These are phyloP conservation scores for Leishmania amazonensis DNA, from an alignment of 208 protist species.

Conservation along the genomic window DNA sequence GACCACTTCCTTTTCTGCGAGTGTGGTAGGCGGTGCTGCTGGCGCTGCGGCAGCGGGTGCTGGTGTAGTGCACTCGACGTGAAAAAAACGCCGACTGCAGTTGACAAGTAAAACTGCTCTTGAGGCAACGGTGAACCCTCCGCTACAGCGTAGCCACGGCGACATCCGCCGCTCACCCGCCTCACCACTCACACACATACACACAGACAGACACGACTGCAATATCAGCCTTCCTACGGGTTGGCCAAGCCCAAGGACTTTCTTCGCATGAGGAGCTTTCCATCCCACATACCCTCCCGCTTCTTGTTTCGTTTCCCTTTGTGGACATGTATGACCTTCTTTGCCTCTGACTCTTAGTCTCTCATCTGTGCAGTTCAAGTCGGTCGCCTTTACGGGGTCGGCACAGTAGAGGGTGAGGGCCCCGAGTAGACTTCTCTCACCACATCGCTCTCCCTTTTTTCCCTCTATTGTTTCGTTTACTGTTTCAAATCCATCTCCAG, in stretches of 20 bases:
- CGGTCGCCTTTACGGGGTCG: not conserved
- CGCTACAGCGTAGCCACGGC: not conserved
- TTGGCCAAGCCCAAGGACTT: not conserved
- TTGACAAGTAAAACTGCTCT: not conserved
- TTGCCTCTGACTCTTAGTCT: not conserved
- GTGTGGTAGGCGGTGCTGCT: conserved; percentile 5
- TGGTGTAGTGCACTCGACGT: not conserved
- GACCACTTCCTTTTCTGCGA: not conserved
- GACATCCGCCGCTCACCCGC: not conserved
- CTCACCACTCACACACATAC: no score
- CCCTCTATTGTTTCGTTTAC: not conserved
- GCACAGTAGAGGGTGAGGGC: not conserved
- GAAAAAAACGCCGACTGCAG: not conserved
- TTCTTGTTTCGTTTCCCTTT: not conserved
- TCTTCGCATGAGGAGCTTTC: not conserved
- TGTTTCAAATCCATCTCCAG: not conserved
- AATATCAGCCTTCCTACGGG: not conserved
- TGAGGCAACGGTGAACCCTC: not conserved
- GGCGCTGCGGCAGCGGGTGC: conserved; percentile 15
- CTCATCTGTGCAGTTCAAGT: not conserved
- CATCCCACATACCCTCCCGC: not conserved
- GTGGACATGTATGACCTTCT: not conserved
- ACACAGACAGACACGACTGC: not conserved
- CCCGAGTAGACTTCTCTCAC: not conserved
- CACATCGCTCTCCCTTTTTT: no score